Evolutionary conservation across 2,329 filamentous ascomycete species (phyloP), one percentile per base, ranked within the genome.

Genomic region (Sarocladium kiliense): DNA sequence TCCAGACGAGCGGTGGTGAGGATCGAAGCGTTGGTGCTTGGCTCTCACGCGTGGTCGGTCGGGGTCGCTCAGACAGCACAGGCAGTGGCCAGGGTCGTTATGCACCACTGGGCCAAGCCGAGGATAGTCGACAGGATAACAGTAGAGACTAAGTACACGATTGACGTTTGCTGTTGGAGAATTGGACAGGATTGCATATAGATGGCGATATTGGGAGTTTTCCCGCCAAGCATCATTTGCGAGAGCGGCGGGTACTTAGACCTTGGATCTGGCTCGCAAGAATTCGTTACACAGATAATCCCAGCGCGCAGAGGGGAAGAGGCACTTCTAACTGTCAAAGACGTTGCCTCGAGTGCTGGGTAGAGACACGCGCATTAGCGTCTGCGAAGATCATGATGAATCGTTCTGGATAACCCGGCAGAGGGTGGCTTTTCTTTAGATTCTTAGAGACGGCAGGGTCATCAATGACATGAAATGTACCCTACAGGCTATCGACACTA

Each of bases 1-100:
- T 61, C 3, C 66, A 67, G 59, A 61, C 61, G 2, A 62, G 61
- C 32, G 65, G 68, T 23, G 67, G 64, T 2, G 69, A 70, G 12
- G 68, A 71, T n/a, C 67, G 73, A 56, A 68, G 76, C 55, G 71
- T 82, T 34, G 73, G 77, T 25, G 77, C 77, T 9, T 84, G 80
- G 79, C 59, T 76, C 6, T 73, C 71, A 2, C 65, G 73, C 54
- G 68, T 75, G 12, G 71, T 73, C 6, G 65, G 69, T 18, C 67
- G 71, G 30, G 71, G 71, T 55, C 67, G 73, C 26, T 69, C 70
- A 3, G 66, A 68, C 45, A 73, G 71, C 59, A 59, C 63, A 18
- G 66, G 67, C 54, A 74, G 72, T 49, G 65, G 69, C 11, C 71
- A 74, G 59, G 72, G 71, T n/a, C 69, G 69, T 36, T 75, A 75